These are phyloP conservation scores for Fusarium musae DNA, from an alignment of 2,329 filamentous ascomycete species.

Conservation along the genomic window DNA sequence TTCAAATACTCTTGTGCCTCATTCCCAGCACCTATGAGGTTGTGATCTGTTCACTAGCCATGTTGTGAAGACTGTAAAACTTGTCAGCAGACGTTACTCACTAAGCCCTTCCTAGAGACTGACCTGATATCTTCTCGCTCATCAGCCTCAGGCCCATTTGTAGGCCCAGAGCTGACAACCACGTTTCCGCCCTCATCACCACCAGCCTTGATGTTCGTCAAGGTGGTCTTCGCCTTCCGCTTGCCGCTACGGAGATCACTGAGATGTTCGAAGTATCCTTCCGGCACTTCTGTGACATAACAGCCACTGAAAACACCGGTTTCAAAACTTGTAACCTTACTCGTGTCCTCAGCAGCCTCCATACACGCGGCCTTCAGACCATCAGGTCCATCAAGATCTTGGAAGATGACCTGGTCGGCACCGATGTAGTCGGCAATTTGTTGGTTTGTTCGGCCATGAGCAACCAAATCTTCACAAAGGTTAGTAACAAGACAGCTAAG, in stretches of 20 bases:
- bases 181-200: conserved; percentile 21
- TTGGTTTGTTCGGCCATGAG: conserved; percentile 52
- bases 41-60: conserved; percentile 49
- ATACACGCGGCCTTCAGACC: conserved; percentile 82
- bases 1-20: conserved; percentile 72
- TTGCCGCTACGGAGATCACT: conserved; percentile 77
- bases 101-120: not conserved
- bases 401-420: conserved; percentile 66
- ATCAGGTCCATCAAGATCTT: conserved; percentile 64
- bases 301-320: conserved; percentile 78
- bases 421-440: conserved; percentile 57
- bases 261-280: conserved; percentile 85
- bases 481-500: not conserved
- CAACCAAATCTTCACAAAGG: conserved; percentile 51
- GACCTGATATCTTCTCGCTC: conserved; percentile 31
- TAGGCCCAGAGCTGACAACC: conserved; percentile 29
- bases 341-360: conserved; percentile 71
- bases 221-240: conserved; percentile 21
- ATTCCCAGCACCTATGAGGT: conserved; percentile 69
- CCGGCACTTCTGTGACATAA: conserved; percentile 83
- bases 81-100: not conserved
- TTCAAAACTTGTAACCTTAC: conserved; percentile 75
- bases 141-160: conserved; percentile 18
- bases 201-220: conserved; percentile 17
- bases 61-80: conserved; percentile 16